Conservation (phyloP, 306 rosid species). For the Rosa persica region DNA sequence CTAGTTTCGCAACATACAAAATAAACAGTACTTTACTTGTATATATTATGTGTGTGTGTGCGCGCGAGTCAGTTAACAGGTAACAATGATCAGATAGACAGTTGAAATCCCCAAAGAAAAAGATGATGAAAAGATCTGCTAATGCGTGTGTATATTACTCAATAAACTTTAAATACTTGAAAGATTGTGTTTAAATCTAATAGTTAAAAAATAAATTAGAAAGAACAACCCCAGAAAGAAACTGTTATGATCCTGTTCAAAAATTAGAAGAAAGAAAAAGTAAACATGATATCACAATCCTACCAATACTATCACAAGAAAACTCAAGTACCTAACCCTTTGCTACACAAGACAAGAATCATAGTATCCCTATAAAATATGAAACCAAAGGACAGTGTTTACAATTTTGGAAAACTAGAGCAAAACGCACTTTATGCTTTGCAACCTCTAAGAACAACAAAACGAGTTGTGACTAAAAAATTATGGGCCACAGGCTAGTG, state of each 20-base stretch:
- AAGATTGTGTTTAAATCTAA: neutral
- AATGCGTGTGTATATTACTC: neutral
- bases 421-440: neutral
- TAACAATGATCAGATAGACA: neutral
- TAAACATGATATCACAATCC: neutral
- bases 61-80: neutral
- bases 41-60: neutral
- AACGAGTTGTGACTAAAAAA: neutral
- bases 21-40: neutral
- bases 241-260: neutral
- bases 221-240: neutral
- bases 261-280: neutral
- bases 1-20: neutral
- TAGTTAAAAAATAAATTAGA: neutral
- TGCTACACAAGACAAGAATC: neutral
- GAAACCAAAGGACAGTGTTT: neutral
- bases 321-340: neutral
- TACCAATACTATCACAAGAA: conserved; percentile 6
- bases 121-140: neutral
- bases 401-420: neutral
- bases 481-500: neutral
- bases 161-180: neutral
- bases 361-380: neutral
- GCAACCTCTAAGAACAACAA: neutral
- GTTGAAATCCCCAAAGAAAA: neutral